A percentile compares a stretch with the other conserved stretches of the same genome.
These are phyloP conservation scores for Coemansia erecta DNA, from an alignment of 192 early-diverging fungal species.

Conservation along the genomic window DNA sequence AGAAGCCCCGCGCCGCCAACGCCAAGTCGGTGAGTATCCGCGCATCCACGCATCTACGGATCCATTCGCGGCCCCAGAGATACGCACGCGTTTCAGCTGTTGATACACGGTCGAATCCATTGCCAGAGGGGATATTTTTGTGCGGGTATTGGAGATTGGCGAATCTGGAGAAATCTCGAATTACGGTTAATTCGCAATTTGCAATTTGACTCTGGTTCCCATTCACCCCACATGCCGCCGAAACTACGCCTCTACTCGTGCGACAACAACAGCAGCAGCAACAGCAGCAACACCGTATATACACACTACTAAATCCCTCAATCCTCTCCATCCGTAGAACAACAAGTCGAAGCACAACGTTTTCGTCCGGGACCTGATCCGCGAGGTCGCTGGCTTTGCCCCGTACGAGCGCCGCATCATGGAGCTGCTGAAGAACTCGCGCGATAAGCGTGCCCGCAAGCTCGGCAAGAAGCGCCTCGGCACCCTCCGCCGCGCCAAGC, in stretches of 20 bases:
- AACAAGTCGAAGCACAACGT: slow-evolving; percentile 71
- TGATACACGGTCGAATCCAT: too few species aligned
- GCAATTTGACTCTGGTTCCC: neutral
- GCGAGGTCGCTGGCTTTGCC: slow-evolving; percentile 96
- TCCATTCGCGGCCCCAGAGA: too few species aligned
- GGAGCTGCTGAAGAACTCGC: slow-evolving; percentile 99
- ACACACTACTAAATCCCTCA: neutral
- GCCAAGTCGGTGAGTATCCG: slow-evolving; percentile 43
- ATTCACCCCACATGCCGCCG: neutral
- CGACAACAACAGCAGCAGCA: neutral
- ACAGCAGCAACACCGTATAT: neutral
- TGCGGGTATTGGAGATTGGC: neutral
- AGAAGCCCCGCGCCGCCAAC: slow-evolving; percentile 26
- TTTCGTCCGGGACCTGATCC: slow-evolving; percentile 92
- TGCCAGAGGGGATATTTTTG: too few species aligned
- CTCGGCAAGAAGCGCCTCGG: slow-evolving; percentile 98
- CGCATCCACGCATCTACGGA: neutral
- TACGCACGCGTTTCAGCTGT: too few species aligned
- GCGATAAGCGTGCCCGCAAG: slow-evolving; percentile 99
- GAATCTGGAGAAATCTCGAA: neutral
- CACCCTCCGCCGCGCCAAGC: slow-evolving; percentile 95
- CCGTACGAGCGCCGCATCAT: slow-evolving; percentile 99
- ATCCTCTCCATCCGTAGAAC: slow-evolving; percentile 42
- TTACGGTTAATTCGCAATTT: neutral
- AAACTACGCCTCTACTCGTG: too few species aligned